Conservation (phyloP, 1,284 basidiomycete genomes). For the Chiua sp. region DNA sequence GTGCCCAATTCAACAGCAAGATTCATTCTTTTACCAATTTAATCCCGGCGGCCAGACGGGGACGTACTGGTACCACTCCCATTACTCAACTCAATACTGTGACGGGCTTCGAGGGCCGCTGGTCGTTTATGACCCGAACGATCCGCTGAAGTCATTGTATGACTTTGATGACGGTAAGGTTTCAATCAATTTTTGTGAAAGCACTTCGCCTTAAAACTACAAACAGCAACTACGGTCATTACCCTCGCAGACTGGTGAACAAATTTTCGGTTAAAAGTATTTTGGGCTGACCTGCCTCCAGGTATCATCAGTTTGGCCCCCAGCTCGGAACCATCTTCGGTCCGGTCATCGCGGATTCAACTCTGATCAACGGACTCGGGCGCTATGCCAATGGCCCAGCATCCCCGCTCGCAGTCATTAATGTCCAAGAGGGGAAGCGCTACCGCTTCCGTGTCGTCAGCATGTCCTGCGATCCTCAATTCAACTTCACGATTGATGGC, state of each 20-base stretch:
- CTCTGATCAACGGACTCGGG: no score
- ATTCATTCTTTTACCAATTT: neutral
- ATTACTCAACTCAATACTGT: neutral
- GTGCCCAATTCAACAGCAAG: neutral
- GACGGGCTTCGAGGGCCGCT: neutral
- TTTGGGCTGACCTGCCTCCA: neutral
- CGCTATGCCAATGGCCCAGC: no score
- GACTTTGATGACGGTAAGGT: neutral
- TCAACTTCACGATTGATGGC: no score
- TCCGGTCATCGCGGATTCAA: neutral
- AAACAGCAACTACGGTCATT: neutral
- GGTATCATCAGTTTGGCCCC: neutral
- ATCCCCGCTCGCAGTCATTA: no score
- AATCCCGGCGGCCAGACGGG: neutral
- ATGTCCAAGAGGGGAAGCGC: no score
- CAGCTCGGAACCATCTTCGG: neutral
- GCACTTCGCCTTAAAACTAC: neutral
- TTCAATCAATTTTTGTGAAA: neutral
- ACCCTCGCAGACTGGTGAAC: neutral
- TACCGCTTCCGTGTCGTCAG: no score
- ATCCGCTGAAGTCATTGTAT: neutral
- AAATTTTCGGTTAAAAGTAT: neutral
- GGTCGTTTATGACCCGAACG: neutral
- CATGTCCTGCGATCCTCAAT: no score
- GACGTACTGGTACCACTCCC: neutral